Evolutionary conservation across 208 protist genomes (phyloP), one percentile per base, ranked within the genome.

Genomic region (Novymonas esmeraldas): DNA sequence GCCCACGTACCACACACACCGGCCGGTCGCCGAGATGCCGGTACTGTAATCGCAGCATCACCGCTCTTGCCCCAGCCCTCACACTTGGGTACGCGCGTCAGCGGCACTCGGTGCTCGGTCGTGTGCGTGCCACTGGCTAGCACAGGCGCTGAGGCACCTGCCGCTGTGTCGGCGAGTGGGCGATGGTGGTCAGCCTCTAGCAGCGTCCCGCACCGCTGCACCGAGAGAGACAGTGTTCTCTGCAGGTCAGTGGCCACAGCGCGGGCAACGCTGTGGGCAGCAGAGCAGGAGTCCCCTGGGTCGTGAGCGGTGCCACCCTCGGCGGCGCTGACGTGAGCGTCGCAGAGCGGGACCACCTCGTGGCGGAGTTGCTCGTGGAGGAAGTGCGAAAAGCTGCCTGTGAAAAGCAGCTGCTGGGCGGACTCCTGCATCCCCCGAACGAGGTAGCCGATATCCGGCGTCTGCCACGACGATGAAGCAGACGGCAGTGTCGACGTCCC

Each of bases 291-390:
- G 22, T 2, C 24, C 29, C 28, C 22, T 48, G 3, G 7, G n/a
- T 10, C 20, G 6, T n/a, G 22, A 2, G 26, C 29, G 18, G 2
- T n/a, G 29, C 20, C 20, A 18, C 51, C 34, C 11, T 28, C 48
- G 49, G 13, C 3, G 38, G 52, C 28, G 34, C 51, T 41, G 1
- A 41, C 33, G 57, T 33, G 29, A 13, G 14, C 14, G 20, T 16
- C 60, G 36, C 18, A 18, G 45, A 49, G 20, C 52, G 49, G 57
- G 24, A 11, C 56, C 39, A n/a, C 56, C 49, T 86, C 81, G 10
- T 54, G 45, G 33, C 78, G 76, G 3, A 86, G 55, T 64, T 86
- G 61, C 55, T 86, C 81, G n/a, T 79, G 73, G 34, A 86, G 42
- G 36, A 86, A 79, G 49, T 68, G 68, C 1, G 64, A 48, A 58